Conservation (phyloP, 2,329 filamentous ascomycete species). For the Colletotrichum echinochloae region DNA sequence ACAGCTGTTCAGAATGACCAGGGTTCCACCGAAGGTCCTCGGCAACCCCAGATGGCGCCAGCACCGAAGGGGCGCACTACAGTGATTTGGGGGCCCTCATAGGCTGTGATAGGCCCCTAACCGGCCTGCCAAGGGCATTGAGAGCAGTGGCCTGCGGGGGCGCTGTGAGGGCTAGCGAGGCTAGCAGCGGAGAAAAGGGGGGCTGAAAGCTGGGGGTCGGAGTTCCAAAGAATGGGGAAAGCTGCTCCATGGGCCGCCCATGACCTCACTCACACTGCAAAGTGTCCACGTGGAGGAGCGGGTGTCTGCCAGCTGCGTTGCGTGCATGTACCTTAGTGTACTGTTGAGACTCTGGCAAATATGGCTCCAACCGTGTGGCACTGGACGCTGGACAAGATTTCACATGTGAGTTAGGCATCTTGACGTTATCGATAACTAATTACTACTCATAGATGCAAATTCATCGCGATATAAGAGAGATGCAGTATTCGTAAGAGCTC, state of each 20-base stretch:
- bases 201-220: slow-evolving; percentile 36
- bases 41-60: slow-evolving; percentile 36
- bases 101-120: slow-evolving; percentile 9
- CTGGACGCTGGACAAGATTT: not conserved
- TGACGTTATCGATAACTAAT: not conserved
- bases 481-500: not conserved
- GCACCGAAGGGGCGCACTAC: slow-evolving; percentile 14
- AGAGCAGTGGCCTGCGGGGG: slow-evolving; percentile 33
- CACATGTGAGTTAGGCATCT: not conserved
- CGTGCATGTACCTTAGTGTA: not conserved
- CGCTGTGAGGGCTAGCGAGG: slow-evolving; percentile 27
- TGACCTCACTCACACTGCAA: slow-evolving; percentile 37
- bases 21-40: slow-evolving; percentile 35
- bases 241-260: slow-evolving; percentile 20
- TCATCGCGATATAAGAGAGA: not conserved
- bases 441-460: not conserved
- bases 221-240: slow-evolving; percentile 29
- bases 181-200: slow-evolving; percentile 18
- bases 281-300: slow-evolving; percentile 29
- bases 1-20: slow-evolving; percentile 26
- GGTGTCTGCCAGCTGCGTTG: not conserved
- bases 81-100: slow-evolving; percentile 21
- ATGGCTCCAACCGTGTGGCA: not conserved
- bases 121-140: slow-evolving; percentile 21
- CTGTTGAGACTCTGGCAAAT: not conserved